phyloP scores from a whole-genome alignment of 2,329 filamentous ascomycete species.

The Alternaria gaisen region DNA sequence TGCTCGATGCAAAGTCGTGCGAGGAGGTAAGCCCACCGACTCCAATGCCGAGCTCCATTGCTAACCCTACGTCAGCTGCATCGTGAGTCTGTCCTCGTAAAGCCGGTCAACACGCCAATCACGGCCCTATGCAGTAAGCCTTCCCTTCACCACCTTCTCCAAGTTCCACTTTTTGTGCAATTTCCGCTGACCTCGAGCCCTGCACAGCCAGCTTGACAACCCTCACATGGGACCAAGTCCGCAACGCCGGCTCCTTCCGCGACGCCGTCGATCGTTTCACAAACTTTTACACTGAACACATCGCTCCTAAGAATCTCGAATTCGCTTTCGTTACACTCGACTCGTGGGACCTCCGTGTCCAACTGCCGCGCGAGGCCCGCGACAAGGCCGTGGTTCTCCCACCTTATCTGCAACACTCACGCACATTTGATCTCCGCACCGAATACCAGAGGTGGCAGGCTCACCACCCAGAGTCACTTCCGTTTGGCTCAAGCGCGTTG shows the following conservation, averaged over 20 bases:
- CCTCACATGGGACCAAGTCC: constrained; percentile 98
- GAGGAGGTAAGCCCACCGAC: constrained; percentile 73
- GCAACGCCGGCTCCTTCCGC: constrained; percentile 95
- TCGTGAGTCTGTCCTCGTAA: constrained; percentile 95
- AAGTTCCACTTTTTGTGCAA: not conserved
- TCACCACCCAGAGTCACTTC: constrained; percentile 95
- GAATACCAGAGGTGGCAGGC: constrained; percentile 99
- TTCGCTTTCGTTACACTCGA: constrained; percentile 99
- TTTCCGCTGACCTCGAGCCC: constrained; percentile 24
- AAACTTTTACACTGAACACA: constrained; percentile 88
- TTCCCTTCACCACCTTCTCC: not conserved
- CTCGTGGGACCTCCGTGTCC: constrained; percentile 97
- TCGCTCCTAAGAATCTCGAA: constrained; percentile 89
- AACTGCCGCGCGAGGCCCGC: constrained; percentile 94
- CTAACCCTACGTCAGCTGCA: constrained; percentile 71
- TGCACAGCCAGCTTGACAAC: constrained; percentile 89
- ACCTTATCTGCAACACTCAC: constrained; percentile 95
- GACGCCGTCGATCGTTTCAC: constrained; percentile 97
- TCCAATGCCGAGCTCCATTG: constrained; percentile 8
- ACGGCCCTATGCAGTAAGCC: constrained; percentile 96
- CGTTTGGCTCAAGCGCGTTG: constrained; percentile 93
- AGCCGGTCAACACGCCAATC: constrained; percentile 98
- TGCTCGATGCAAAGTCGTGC: constrained; percentile 88
- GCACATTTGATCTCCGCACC: constrained; percentile 94
- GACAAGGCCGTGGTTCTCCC: constrained; percentile 98